Base-by-base conservation (phyloP, 495 filamentous ascomycete genomes). In the Neurospora africana region DNA sequence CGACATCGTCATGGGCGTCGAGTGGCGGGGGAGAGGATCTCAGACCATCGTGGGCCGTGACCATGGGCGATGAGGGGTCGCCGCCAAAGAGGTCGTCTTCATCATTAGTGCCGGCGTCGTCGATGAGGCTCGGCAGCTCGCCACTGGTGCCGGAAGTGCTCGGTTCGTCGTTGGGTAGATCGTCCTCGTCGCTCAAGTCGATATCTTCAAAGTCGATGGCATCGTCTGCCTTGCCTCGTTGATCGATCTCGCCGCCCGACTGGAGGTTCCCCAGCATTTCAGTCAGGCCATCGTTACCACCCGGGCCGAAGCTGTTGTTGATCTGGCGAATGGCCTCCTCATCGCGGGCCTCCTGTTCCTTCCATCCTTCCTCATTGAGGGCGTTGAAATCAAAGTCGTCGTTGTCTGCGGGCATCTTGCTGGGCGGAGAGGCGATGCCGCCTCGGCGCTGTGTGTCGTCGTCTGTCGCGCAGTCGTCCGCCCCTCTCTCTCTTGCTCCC, bases 121-220 rank as follows among this genome's bases (percentile, higher is more conserved):
- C 83, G 5, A 82, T 84, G 33, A 87, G 73, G 65, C 82, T 84
- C 13, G 83, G 84, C 71, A 80, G 74, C 74, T 87, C 81, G 41
- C 70, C 75, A 13, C 76, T 79, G 38, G 79, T 74, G 67, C 78
- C 77, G 36, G 76, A 76, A 0, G 76, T 72, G 38, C 76, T 80
- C 21, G 78, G 79, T 36, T 82, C 84, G 58, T 81, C 83, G 37
- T 81, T 79, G 75, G 83, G 84, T 10, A 87, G 78, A 44, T 90
- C 90, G 71, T 86, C 75, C 21, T 77, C 86, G 71, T 91, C 90
- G 68, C 83, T 84, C 78, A 97, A 90, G 80, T 97, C 94, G 79
- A 97, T 91, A 79, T 97, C 94, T 78, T 92, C 94, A 75, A 89
- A 99, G 81, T 99, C 95, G 72, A 81, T 75, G 68, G 83, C 83